Percentiles rank a stretch among this genome's conserved stretches.
Conservation (phyloP, 768 basidiomycete species). For the Tylopilus rubrobrunneus region DNA sequence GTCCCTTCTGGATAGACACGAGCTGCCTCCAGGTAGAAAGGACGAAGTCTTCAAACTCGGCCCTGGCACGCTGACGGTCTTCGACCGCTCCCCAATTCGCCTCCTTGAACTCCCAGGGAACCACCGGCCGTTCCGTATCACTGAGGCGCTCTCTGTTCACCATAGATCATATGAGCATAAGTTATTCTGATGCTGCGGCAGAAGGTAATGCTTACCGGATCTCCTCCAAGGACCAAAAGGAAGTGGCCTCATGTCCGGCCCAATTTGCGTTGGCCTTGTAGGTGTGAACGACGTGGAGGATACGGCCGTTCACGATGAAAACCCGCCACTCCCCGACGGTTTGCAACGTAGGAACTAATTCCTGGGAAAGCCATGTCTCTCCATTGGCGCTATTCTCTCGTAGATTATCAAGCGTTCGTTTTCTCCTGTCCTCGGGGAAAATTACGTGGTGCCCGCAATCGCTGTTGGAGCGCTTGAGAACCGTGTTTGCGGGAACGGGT, state of each 20-base stretch:
- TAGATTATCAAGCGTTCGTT: background rate
- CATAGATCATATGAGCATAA: no score
- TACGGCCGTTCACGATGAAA: background rate
- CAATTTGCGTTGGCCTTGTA: background rate
- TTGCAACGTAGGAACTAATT: background rate
- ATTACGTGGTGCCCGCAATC: background rate
- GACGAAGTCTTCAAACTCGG: background rate
- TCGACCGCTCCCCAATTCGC: background rate
- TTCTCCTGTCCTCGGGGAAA: background rate
- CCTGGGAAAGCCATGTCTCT: background rate
- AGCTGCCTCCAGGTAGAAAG: background rate
- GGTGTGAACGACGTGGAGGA: background rate
- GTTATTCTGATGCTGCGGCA: no score
- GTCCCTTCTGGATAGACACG: background rate
- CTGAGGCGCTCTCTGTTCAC: no score
- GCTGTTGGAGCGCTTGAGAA: background rate
- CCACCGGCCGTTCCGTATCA: no score
- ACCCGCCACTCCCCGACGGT: background rate
- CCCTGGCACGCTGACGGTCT: background rate
- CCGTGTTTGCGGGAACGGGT: background rate
- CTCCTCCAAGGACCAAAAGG: background rate
- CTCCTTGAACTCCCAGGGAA: no score
- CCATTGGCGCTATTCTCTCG: background rate
- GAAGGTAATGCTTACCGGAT: background rate
- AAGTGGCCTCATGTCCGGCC: background rate